These are phyloP conservation scores for Suillus hirtellus DNA, from an alignment of 768 basidiomycete species.

Conservation along the genomic window DNA sequence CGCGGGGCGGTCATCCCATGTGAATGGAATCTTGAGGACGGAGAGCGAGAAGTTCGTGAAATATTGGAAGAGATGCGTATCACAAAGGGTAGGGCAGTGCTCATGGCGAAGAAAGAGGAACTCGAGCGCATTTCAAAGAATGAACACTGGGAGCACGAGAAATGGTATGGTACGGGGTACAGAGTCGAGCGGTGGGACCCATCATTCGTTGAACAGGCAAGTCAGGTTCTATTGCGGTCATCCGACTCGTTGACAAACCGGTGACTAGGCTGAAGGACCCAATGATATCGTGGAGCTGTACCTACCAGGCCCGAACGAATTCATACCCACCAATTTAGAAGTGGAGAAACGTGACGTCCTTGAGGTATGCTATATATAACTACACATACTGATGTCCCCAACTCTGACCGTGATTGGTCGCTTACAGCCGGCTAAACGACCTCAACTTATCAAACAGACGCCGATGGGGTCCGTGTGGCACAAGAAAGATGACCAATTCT, in stretches of 20 bases:
- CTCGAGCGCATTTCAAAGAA: slow-evolving; percentile 52
- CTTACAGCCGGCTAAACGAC: slow-evolving; percentile 68
- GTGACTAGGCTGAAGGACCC: slow-evolving; percentile 55
- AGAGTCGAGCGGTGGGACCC: slow-evolving; percentile 68
- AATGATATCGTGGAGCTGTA: slow-evolving; percentile 69
- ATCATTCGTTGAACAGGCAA: slow-evolving; percentile 58
- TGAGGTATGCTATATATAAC: slow-evolving; percentile 45
- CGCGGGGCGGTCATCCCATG: slow-evolving; percentile 69
- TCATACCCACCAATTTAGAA: slow-evolving; percentile 84
- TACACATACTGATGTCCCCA: neutral
- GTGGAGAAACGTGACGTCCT: slow-evolving; percentile 73
- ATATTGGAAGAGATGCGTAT: slow-evolving; percentile 62
- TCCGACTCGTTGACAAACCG: slow-evolving; percentile 8
- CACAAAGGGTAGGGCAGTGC: slow-evolving; percentile 61
- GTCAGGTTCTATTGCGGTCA: slow-evolving; percentile 7
- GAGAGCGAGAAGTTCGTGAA: slow-evolving; percentile 54
- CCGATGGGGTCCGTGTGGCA: slow-evolving; percentile 81
- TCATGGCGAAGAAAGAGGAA: slow-evolving; percentile 78
- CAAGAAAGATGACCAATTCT: slow-evolving; percentile 97
- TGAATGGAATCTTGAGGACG: slow-evolving; percentile 65
- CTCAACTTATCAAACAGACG: slow-evolving; percentile 74
- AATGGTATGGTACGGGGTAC: slow-evolving; percentile 92
- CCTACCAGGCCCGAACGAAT: slow-evolving; percentile 85
- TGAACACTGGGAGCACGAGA: slow-evolving; percentile 72
- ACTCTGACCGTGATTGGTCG: slow-evolving; percentile 7